A percentile compares a stretch with the other conserved stretches of the same genome.
phyloP scores from a whole-genome alignment of 495 filamentous ascomycete species.

The Aspergillus panamensis region DNA sequence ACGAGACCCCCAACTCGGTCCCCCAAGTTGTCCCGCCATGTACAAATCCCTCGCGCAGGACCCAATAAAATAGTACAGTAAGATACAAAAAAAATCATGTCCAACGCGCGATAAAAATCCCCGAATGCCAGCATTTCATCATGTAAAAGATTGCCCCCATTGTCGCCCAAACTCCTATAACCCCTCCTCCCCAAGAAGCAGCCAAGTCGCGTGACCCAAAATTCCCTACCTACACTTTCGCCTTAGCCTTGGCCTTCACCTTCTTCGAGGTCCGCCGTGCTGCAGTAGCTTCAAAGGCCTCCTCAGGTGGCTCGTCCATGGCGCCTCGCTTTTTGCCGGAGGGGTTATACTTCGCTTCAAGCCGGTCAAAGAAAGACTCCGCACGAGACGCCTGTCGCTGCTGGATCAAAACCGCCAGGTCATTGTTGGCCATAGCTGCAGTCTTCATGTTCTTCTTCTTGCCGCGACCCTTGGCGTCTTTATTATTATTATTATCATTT shows the following conservation, averaged over 20 bases:
- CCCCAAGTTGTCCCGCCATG: neutral
- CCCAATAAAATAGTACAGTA: neutral
- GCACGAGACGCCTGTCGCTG: slow-evolving; percentile 49
- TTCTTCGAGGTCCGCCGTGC: slow-evolving; percentile 31
- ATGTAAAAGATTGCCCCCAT: neutral
- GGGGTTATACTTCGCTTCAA: slow-evolving; percentile 71
- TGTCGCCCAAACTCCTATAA: slow-evolving; percentile 1
- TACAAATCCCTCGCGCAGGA: slow-evolving; percentile 2
- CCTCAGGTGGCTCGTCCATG: slow-evolving; percentile 32
- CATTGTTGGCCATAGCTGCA: slow-evolving; percentile 33
- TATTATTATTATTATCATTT: slow-evolving; percentile 3
- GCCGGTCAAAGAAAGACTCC: slow-evolving; percentile 56
- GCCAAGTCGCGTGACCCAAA: slow-evolving; percentile 8
- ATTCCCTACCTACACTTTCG: slow-evolving; percentile 17
- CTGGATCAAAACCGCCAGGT: slow-evolving; percentile 58
- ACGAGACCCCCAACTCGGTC: neutral
- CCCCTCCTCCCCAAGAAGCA: neutral
- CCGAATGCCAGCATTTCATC: neutral
- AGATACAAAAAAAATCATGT: slow-evolving; percentile 7
- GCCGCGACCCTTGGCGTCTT: slow-evolving; percentile 20
- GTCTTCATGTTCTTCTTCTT: slow-evolving; percentile 30
- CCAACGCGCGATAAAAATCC: neutral
- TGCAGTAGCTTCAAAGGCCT: slow-evolving; percentile 29
- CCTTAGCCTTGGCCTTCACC: slow-evolving; percentile 43
- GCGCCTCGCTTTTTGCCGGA: slow-evolving; percentile 26